phyloP scores from a whole-genome alignment of 495 filamentous ascomycete genomes.

The Penicillium roqueforti region DNA sequence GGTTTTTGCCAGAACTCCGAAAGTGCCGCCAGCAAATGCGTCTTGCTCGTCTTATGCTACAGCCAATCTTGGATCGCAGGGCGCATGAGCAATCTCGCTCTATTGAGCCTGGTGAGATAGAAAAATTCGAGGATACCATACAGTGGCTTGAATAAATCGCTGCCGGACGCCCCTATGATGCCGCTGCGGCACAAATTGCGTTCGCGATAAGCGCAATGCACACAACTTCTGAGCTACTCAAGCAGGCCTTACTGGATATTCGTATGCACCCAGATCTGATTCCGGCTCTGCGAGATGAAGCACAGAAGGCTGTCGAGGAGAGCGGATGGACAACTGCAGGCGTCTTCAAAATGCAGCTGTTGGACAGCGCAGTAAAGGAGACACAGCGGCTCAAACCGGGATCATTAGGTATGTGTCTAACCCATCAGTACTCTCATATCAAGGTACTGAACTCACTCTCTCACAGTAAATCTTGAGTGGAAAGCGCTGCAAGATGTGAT shows the following conservation, averaged over 20 bases:
- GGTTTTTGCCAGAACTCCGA: slow-evolving; percentile 12
- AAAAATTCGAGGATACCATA: slow-evolving; percentile 17
- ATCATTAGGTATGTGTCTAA: background rate
- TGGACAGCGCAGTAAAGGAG: slow-evolving; percentile 24
- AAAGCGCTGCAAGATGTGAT: background rate
- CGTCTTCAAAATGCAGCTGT: slow-evolving; percentile 34
- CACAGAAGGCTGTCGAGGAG: slow-evolving; percentile 5
- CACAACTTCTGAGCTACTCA: slow-evolving; percentile 26
- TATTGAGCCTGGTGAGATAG: background rate
- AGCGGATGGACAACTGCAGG: slow-evolving; percentile 32
- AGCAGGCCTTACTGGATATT: slow-evolving; percentile 33
- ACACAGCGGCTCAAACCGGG: slow-evolving; percentile 16
- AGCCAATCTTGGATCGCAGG: background rate
- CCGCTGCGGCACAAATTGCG: slow-evolving; percentile 15
- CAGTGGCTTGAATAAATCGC: slow-evolving; percentile 25
- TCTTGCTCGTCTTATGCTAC: slow-evolving; percentile 9
- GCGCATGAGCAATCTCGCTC: background rate
- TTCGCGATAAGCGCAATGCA: slow-evolving; percentile 30
- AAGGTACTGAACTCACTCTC: background rate
- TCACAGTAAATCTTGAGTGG: background rate
- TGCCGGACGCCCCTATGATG: slow-evolving; percentile 16
- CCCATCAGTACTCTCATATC: background rate
- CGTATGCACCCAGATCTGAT: slow-evolving; percentile 33
- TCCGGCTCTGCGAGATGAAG: slow-evolving; percentile 14
- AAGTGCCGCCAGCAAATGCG: slow-evolving; percentile 4